Evolutionary conservation across 2,329 filamentous ascomycete species (phyloP).

Genomic region (Dactylella cylindrospora): DNA sequence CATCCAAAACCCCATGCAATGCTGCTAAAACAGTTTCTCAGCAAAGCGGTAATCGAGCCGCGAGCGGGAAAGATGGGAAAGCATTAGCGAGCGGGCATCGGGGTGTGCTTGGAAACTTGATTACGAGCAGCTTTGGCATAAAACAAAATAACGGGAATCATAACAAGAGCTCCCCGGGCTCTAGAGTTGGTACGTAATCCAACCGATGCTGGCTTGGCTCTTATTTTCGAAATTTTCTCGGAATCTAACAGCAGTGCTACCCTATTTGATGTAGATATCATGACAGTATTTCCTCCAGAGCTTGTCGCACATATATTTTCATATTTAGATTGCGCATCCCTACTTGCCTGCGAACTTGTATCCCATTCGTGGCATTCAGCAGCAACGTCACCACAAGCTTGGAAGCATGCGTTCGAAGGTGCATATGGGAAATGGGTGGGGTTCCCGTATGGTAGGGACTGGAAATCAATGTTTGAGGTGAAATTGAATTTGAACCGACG

Average conservation of each 20-base stretch:
- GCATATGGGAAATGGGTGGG: constrained; percentile 61
- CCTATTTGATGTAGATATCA: constrained; percentile 58
- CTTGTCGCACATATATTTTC: constrained; percentile 62
- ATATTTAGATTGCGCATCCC: constrained; percentile 61
- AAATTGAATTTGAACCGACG: constrained; percentile 72
- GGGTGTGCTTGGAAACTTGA: too few relatives aligned
- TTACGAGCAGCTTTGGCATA: too few relatives aligned
- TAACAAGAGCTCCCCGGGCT: too few relatives aligned
- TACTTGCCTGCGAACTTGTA: constrained; percentile 61
- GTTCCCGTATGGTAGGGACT: constrained; percentile 66
- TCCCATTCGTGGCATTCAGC: constrained; percentile 61
- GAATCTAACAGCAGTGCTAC: constrained; percentile 41
- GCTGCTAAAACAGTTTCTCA: too few relatives aligned
- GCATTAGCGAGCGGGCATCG: too few relatives aligned
- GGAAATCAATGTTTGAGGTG: constrained; percentile 80
- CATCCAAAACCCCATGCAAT: too few relatives aligned
- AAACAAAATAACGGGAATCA: too few relatives aligned
- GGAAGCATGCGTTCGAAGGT: constrained; percentile 63
- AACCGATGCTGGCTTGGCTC: too few relatives aligned
- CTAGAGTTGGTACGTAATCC: too few relatives aligned
- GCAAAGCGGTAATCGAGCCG: too few relatives aligned
- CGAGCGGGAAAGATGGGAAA: too few relatives aligned
- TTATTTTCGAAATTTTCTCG: background rate
- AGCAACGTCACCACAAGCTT: constrained; percentile 62
- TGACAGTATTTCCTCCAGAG: constrained; percentile 61